Evolutionary conservation across 2,329 filamentous ascomycete species (phyloP).

Genomic region (Aureobasidium sp.): DNA sequence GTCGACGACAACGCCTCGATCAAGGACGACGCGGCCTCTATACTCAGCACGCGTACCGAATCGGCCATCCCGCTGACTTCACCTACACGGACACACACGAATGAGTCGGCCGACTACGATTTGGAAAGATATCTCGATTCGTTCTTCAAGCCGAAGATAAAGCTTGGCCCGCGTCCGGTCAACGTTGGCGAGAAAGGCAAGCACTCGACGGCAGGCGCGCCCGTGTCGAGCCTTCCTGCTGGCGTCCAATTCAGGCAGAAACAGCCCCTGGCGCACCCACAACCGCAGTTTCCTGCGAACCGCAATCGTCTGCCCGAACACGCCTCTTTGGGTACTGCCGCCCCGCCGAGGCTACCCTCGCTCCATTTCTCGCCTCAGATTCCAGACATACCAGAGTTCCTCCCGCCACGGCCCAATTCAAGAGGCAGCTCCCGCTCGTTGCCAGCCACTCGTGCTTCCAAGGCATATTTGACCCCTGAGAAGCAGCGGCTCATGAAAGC

Average conservation of each 20-base stretch:
- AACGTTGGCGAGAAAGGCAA: constrained; percentile 50
- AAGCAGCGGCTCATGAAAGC: constrained; percentile 92
- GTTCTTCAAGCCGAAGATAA: constrained; percentile 67
- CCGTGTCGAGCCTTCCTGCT: constrained; percentile 71
- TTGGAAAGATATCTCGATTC: constrained; percentile 38
- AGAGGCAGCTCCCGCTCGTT: constrained; percentile 24
- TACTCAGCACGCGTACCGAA: not conserved
- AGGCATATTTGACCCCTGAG: constrained; percentile 64
- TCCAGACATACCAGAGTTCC: constrained; percentile 28
- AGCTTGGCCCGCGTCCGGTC: constrained; percentile 79
- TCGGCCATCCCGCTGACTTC: not conserved
- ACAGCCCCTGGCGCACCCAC: not conserved
- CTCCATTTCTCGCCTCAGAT: constrained; percentile 31
- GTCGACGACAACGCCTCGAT: constrained; percentile 15
- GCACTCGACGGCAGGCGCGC: constrained; percentile 40
- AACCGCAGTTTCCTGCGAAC: not conserved
- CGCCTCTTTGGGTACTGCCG: not conserved
- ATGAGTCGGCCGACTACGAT: constrained; percentile 27
- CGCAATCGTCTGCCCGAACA: not conserved
- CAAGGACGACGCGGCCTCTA: constrained; percentile 18
- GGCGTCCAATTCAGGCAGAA: constrained; percentile 54
- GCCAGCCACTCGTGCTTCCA: constrained; percentile 7
- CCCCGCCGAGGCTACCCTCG: constrained; percentile 16
- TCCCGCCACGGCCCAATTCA: constrained; percentile 27
- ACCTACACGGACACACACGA: not conserved